Evolutionary conservation across 495 filamentous ascomycete genomes (phyloP).

Genomic region (Podospora conica): DNA sequence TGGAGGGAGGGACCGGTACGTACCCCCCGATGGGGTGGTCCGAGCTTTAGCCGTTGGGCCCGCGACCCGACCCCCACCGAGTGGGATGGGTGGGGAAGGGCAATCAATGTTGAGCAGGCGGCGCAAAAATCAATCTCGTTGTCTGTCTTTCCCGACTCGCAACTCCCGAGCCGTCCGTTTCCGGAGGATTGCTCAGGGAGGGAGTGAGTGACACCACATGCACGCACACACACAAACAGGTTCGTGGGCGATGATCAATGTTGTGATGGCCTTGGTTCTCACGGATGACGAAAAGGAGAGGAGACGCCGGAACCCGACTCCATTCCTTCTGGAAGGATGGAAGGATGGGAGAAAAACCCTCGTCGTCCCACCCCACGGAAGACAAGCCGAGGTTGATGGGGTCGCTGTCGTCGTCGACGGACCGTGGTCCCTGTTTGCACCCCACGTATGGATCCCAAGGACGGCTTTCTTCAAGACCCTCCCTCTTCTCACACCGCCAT

Average conservation of each 20-base stretch:
- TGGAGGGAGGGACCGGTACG: slow-evolving; percentile 3
- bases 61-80: background rate
- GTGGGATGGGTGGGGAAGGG: background rate
- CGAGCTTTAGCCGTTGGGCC: background rate
- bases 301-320: background rate
- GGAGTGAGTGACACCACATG: background rate
- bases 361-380: background rate
- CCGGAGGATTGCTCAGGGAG: background rate
- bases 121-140: background rate
- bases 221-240: background rate
- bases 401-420: background rate
- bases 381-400: background rate
- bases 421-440: background rate
- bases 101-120: background rate
- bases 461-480: background rate
- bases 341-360: background rate
- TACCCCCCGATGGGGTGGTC: background rate
- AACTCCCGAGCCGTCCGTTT: background rate
- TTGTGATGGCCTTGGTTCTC: too few species aligned
- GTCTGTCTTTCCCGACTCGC: too few species aligned
- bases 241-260: background rate
- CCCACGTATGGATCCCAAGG: background rate
- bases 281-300: background rate
- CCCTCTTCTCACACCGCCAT: background rate
- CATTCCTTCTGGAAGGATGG: background rate